These are phyloP conservation scores for Stipa capillata DNA, from an alignment of 176 grass and related monocot genomes.

Conservation along the genomic window DNA sequence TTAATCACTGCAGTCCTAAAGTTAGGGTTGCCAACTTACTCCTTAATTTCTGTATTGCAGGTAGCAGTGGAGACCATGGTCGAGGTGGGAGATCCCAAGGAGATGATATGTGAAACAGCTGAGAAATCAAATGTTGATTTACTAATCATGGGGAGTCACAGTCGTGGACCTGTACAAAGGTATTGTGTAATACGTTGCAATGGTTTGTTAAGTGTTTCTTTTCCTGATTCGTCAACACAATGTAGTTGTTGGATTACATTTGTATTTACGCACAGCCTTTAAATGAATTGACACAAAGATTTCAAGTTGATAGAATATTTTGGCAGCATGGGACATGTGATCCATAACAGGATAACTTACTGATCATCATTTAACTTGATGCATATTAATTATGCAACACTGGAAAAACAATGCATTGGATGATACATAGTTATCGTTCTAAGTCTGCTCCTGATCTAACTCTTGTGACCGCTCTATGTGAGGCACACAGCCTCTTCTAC, in stretches of 20 bases:
- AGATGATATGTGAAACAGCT: too few species aligned
- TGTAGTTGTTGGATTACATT: background rate
- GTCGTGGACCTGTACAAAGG: too few species aligned
- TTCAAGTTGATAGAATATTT: background rate
- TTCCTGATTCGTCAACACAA: background rate
- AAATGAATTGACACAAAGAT: background rate
- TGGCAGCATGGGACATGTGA: background rate
- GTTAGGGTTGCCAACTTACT: background rate
- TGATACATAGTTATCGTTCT: too few species aligned
- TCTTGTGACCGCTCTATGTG: background rate
- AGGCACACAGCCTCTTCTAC: background rate
- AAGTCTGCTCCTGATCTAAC: too few species aligned
- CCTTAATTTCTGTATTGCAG: constrained; percentile 19
- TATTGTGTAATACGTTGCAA: background rate
- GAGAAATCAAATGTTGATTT: too few species aligned
- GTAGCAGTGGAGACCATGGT: constrained; percentile 40
- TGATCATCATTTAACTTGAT: too few species aligned
- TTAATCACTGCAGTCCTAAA: background rate
- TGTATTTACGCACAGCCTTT: background rate
- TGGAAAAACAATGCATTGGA: too few species aligned
- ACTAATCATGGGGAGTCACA: too few species aligned
- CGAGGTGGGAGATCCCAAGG: too few species aligned
- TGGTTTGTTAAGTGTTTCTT: background rate
- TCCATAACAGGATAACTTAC: background rate
- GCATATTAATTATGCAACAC: too few species aligned